These are phyloP conservation scores for Thuja plicata DNA, from an alignment of 83 land plant genomes.

Conservation along the genomic window DNA sequence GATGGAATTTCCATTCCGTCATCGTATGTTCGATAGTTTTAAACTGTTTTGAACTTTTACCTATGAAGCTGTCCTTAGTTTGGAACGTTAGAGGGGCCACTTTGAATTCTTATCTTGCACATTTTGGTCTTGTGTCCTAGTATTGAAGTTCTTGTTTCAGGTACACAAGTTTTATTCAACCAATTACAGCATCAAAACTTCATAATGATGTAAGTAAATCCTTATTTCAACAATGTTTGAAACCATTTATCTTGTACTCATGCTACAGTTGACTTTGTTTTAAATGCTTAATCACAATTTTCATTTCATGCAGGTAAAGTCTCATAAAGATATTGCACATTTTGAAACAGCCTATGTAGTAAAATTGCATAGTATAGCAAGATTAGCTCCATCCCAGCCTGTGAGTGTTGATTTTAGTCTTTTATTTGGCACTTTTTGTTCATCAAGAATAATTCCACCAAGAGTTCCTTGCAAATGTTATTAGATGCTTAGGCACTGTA, in stretches of 20 bases:
- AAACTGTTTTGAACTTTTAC: not conserved
- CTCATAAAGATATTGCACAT: slow-evolving; percentile 86
- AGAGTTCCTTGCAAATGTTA: slow-evolving; percentile 1
- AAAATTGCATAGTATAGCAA: slow-evolving; percentile 87
- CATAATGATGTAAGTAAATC: slow-evolving; percentile 77
- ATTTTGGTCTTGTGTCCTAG: not conserved
- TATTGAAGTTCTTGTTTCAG: slow-evolving; percentile 28
- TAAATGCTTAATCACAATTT: not conserved
- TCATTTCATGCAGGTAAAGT: slow-evolving; percentile 63
- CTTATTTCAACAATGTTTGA: not conserved
- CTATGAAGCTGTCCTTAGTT: not conserved
- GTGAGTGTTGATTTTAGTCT: slow-evolving; percentile 37
- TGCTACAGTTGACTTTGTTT: not conserved
- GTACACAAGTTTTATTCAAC: slow-evolving; percentile 96
- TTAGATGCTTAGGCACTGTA: not conserved
- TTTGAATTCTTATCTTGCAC: not conserved
- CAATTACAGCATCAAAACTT: slow-evolving; percentile 91
- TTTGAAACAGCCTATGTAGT: slow-evolving; percentile 99
- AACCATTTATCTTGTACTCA: not conserved
- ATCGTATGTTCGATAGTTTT: slow-evolving; percentile 53
- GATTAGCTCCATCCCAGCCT: slow-evolving; percentile 84
- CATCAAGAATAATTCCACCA: not conserved
- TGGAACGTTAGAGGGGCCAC: not conserved
- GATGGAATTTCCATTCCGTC: slow-evolving; percentile 98
- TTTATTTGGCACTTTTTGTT: slow-evolving; percentile 1